Evolutionary conservation across 805 yeast species (phyloP).

Genomic region (Metschnikowia drakensbergensis): DNA sequence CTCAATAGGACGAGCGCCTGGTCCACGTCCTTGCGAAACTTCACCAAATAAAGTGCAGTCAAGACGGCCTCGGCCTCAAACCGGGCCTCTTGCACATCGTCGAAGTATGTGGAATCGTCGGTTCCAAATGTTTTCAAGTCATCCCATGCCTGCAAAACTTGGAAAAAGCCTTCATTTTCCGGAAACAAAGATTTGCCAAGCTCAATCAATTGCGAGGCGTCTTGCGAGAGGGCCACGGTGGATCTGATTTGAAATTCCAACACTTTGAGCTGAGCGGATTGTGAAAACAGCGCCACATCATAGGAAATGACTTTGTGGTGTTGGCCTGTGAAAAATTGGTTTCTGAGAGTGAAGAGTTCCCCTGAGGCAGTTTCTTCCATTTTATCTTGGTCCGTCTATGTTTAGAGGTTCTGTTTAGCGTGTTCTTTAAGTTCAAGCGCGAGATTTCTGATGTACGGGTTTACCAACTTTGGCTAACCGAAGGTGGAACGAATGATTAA

Average conservation of each 20-base stretch:
- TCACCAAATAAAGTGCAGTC: conserved; percentile 37
- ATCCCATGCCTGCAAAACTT: conserved; percentile 40
- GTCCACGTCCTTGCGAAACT: conserved; percentile 33
- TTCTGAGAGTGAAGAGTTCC: conserved; percentile 54
- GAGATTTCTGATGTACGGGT: conserved; percentile 2
- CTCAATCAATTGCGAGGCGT: conserved; percentile 39
- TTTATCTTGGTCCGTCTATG: conserved; percentile 1
- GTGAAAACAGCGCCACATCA: conserved; percentile 35
- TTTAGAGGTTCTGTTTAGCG: not conserved
- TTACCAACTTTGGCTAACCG: not conserved
- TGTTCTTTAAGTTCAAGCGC: conserved; percentile 3
- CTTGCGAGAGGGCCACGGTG: conserved; percentile 33
- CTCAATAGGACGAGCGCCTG: conserved; percentile 33
- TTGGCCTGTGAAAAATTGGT: conserved; percentile 60
- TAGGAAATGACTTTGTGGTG: conserved; percentile 43
- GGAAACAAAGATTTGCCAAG: conserved; percentile 32
- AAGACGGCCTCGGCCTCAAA: conserved; percentile 42
- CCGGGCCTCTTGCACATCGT: conserved; percentile 31
- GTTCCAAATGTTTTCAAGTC: conserved; percentile 42
- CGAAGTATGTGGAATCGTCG: conserved; percentile 41
- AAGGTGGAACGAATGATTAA: not conserved
- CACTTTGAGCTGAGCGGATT: conserved; percentile 36
- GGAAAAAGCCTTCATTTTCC: conserved; percentile 32
- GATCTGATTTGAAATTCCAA: conserved; percentile 41
- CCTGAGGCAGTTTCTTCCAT: conserved; percentile 43